Evolutionary conservation across 2,329 filamentous ascomycete genomes (phyloP).

Genomic region (Fusarium sp.): DNA sequence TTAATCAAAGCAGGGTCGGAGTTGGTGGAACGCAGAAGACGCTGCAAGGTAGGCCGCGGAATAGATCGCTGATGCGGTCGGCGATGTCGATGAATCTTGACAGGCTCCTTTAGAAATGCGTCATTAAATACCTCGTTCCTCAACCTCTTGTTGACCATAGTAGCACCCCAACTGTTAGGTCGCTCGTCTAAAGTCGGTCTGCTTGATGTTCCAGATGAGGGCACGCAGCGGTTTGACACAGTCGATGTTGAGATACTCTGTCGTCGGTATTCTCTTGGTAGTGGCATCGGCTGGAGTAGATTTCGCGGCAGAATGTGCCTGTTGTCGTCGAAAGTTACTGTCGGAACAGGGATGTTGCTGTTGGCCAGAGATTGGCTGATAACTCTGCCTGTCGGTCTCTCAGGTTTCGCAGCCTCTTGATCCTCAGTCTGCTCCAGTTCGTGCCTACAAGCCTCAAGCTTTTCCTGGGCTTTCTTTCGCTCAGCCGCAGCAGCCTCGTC

Average conservation of each 20-base stretch:
- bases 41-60: conserved; percentile 63
- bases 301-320: conserved; percentile 90
- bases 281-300: conserved; percentile 74
- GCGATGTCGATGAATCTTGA: conserved; percentile 82
- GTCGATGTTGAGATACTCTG: conserved; percentile 52
- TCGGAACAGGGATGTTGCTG: conserved; percentile 75
- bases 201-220: conserved; percentile 18
- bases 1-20: conserved; percentile 58
- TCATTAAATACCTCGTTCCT: conserved; percentile 94
- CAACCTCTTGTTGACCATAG: conserved; percentile 87
- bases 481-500: conserved; percentile 58
- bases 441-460: conserved; percentile 36
- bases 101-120: conserved; percentile 86
- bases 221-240: conserved; percentile 20
- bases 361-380: conserved; percentile 82
- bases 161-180: conserved; percentile 85
- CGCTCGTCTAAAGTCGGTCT: conserved; percentile 64
- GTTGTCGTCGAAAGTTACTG: conserved; percentile 94
- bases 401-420: conserved; percentile 19
- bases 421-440: conserved; percentile 35
- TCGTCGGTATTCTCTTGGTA: conserved; percentile 50
- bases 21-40: conserved; percentile 58
- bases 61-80: conserved; percentile 76
- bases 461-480: conserved; percentile 53
- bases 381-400: conserved; percentile 55